Evolutionary conservation across 179 eudicot genomes (phyloP).

Genomic region (Beta macrorhiza): DNA sequence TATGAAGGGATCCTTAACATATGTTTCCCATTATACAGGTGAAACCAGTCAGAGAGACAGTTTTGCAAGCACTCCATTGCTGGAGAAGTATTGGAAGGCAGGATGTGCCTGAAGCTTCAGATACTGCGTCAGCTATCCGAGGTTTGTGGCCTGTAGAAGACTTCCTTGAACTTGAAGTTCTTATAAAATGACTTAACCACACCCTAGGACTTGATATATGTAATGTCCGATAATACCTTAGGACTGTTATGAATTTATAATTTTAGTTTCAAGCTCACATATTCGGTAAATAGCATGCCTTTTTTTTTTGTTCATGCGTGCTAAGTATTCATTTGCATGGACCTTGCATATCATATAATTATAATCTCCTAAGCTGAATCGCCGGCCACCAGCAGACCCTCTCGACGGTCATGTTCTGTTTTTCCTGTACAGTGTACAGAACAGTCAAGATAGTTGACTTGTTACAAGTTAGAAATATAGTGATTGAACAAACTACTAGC

Average conservation of each 20-base stretch:
- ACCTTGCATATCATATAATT: too few relatives aligned
- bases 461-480: too few relatives aligned
- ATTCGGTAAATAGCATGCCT: too few relatives aligned
- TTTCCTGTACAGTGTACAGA: too few relatives aligned
- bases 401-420: too few relatives aligned
- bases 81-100: conserved; percentile 70
- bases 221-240: not conserved
- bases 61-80: conserved; percentile 61
- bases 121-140: not conserved
- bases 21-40: conserved; percentile 46
- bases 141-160: not conserved
- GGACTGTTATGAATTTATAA: not conserved
- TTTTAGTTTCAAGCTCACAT: too few relatives aligned
- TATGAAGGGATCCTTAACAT: not conserved
- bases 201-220: not conserved
- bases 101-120: conserved; percentile 56
- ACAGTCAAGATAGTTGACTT: too few relatives aligned
- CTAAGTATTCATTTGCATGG: too few relatives aligned
- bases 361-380: too few relatives aligned
- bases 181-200: not conserved
- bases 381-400: too few relatives aligned
- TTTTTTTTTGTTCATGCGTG: too few relatives aligned
- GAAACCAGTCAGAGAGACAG: conserved; percentile 86
- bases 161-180: not conserved
- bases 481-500: not conserved